Evolutionary conservation across 805 yeast genomes (phyloP).

Genomic region (Yamadazyma endophytica): DNA sequence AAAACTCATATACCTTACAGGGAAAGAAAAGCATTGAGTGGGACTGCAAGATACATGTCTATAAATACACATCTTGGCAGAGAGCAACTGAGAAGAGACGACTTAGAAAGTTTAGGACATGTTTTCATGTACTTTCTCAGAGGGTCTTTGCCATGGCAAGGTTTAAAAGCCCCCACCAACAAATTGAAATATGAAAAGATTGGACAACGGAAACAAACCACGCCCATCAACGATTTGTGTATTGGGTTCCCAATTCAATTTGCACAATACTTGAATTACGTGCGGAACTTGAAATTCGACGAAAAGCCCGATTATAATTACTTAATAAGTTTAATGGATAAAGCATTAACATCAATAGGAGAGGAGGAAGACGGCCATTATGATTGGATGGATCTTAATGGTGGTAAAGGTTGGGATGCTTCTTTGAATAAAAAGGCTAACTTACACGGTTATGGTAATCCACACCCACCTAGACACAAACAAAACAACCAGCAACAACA

Average conservation of each 20-base stretch:
- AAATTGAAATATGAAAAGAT: conserved; percentile 79
- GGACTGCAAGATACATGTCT: conserved; percentile 86
- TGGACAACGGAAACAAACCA: conserved; percentile 73
- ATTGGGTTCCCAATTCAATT: conserved; percentile 67
- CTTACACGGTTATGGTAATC: conserved; percentile 78
- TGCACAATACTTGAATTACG: conserved; percentile 68
- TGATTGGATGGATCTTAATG: conserved; percentile 79
- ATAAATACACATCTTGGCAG: conserved; percentile 84
- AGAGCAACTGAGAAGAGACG: conserved; percentile 81
- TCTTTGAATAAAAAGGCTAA: conserved; percentile 72
- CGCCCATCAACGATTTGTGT: conserved; percentile 59
- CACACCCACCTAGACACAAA: conserved; percentile 60
- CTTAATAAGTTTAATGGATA: conserved; percentile 70
- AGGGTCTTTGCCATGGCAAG: conserved; percentile 87
- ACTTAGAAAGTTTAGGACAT: conserved; percentile 76
- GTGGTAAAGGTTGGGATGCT: conserved; percentile 81
- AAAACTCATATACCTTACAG: conserved; percentile 80
- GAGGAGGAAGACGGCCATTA: conserved; percentile 51
- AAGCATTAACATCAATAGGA: conserved; percentile 62
- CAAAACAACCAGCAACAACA: conserved; percentile 26
- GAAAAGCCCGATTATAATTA: conserved; percentile 79
- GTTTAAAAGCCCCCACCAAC: conserved; percentile 83
- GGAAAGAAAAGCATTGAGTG: conserved; percentile 74
- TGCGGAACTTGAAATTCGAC: conserved; percentile 67
- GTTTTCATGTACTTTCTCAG: conserved; percentile 74